A percentile compares a stretch with the other conserved stretches of the same genome.
phyloP scores from a whole-genome alignment of 805 yeast species.

The Suhomyces pyralidae region DNA sequence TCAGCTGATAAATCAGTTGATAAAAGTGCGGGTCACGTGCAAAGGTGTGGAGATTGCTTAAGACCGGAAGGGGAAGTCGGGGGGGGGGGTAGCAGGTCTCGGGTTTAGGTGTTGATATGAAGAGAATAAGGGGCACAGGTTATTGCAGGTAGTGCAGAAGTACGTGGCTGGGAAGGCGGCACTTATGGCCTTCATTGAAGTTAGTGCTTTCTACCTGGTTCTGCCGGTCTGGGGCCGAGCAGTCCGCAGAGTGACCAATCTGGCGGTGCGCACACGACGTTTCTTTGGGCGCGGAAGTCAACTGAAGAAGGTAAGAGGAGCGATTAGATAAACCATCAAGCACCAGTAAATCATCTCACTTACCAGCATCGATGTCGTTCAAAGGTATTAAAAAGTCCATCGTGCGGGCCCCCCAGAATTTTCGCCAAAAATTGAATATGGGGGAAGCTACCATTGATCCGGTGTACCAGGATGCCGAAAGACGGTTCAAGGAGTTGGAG shows the following conservation, averaged over 20 bases:
- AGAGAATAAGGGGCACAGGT: too few relatives aligned
- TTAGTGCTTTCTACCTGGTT: too few relatives aligned
- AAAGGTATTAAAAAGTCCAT: conserved; percentile 82
- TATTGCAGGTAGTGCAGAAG: background rate
- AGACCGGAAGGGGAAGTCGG: background rate
- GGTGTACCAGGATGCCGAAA: conserved; percentile 92
- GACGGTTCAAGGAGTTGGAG: conserved; percentile 92
- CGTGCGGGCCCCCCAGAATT: conserved; percentile 84
- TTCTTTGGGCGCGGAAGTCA: background rate
- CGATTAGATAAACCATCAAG: background rate
- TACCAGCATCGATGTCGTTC: conserved; percentile 59
- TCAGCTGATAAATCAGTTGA: background rate
- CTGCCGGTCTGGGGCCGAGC: background rate
- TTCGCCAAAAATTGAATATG: conserved; percentile 90
- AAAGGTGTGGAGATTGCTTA: background rate
- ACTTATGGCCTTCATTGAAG: too few relatives aligned
- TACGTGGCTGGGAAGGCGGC: background rate
- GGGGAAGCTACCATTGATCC: conserved; percentile 64
- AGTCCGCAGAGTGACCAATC: background rate
- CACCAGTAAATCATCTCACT: background rate
- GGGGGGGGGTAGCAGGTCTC: too few relatives aligned
- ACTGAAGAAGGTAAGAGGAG: background rate
- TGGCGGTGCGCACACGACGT: background rate
- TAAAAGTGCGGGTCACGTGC: background rate
- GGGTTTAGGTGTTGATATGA: too few relatives aligned